Evolutionary conservation across 2,329 filamentous ascomycete genomes (phyloP).

Genomic region (Epichloe uncinata): DNA sequence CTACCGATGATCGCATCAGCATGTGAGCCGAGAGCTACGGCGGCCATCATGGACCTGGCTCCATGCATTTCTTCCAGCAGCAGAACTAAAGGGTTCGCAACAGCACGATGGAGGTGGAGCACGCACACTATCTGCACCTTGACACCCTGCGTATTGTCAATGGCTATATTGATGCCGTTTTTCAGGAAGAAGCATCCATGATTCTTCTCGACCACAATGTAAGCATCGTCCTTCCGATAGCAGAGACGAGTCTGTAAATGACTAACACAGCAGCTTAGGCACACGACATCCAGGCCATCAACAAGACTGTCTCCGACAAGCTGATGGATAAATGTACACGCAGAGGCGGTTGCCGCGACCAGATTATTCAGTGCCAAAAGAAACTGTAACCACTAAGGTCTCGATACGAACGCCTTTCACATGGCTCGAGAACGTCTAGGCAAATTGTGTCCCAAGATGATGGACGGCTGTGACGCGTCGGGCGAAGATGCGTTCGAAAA

Average conservation of each 20-base stretch:
- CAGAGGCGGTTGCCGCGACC: constrained; percentile 36
- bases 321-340: constrained; percentile 17
- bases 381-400: constrained; percentile 25
- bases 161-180: constrained; percentile 50
- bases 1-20: constrained; percentile 43
- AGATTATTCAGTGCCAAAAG: constrained; percentile 37
- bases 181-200: constrained; percentile 45
- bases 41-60: constrained; percentile 54
- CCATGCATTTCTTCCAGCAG: constrained; percentile 42
- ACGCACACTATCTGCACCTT: constrained; percentile 38
- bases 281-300: constrained; percentile 47
- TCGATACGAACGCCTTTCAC: constrained; percentile 34
- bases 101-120: constrained; percentile 20
- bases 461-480: constrained; percentile 36
- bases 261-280: constrained; percentile 9
- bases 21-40: constrained; percentile 58
- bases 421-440: constrained; percentile 16
- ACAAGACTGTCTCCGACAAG: constrained; percentile 24
- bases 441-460: constrained; percentile 30
- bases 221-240: constrained; percentile 4
- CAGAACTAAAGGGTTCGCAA: constrained; percentile 41
- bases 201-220: constrained; percentile 49
- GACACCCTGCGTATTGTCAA: constrained; percentile 56
- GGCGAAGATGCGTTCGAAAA: constrained; percentile 34
- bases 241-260: not conserved